Conservation (phyloP, 768 basidiomycete genomes). For the Phaffia australis region DNA sequence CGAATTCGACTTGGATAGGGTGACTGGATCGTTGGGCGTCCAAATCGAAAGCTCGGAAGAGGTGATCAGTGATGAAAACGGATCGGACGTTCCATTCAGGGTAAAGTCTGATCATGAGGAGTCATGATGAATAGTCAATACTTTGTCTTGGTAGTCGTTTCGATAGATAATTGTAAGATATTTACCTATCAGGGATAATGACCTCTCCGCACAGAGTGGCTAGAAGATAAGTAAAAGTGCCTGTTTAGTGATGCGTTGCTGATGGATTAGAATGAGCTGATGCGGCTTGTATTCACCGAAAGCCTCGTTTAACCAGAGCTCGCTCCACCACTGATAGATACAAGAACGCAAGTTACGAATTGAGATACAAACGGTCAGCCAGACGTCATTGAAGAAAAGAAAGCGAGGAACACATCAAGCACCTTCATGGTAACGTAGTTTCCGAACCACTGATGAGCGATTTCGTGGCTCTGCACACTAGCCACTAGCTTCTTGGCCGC, state of each 20-base stretch:
- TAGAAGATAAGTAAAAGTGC: conserved; percentile 8
- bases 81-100: conserved; percentile 80
- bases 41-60: conserved; percentile 63
- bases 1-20: conserved; percentile 83
- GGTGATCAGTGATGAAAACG: conserved; percentile 63
- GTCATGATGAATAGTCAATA: too few species aligned
- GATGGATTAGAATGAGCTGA: too few species aligned
- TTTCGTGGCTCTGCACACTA: conserved; percentile 69
- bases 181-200: conserved; percentile 27
- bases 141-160: not conserved
- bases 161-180: conserved; percentile 3
- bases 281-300: not conserved
- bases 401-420: too few species aligned
- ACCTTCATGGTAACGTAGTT: conserved; percentile 23
- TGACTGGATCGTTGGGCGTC: conserved; percentile 82
- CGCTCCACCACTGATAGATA: conserved; percentile 59
- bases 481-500: conserved; percentile 69
- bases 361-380: too few species aligned
- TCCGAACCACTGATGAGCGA: conserved; percentile 41
- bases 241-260: too few species aligned
- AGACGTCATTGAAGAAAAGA: too few species aligned
- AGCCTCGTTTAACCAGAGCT: conserved; percentile 40
- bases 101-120: conserved; percentile 18
- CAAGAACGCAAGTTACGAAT: too few species aligned
- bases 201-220: conserved; percentile 50